Conservation (phyloP, 2,329 filamentous ascomycete species). For the Aureobasidium pullulans region DNA sequence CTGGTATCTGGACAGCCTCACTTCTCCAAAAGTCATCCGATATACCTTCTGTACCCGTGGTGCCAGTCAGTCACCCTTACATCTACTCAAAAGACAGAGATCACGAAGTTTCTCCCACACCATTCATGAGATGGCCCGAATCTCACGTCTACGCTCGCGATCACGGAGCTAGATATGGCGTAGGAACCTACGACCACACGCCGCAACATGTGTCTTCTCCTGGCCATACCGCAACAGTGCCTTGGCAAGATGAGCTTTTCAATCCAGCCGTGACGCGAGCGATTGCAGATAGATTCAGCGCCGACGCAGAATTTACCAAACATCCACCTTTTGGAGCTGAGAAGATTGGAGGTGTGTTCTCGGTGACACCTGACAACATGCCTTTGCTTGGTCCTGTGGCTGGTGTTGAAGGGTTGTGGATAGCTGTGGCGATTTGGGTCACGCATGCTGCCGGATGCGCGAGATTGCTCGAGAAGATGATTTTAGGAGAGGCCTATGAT, state of each 20-base stretch:
- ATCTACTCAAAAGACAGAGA: constrained; percentile 22
- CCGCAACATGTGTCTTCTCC: constrained; percentile 20
- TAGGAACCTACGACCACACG: constrained; percentile 29
- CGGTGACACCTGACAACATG: constrained; percentile 30
- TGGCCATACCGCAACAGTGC: constrained; percentile 20
- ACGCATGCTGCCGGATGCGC: constrained; percentile 30
- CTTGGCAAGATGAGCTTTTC: background rate
- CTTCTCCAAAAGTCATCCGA: background rate
- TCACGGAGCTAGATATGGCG: constrained; percentile 27
- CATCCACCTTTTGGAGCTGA: background rate
- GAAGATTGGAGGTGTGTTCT: constrained; percentile 27
- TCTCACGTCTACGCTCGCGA: constrained; percentile 30
- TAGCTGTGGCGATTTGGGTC: constrained; percentile 31
- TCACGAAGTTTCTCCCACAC: constrained; percentile 10
- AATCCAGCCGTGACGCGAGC: background rate
- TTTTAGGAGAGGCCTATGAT: background rate
- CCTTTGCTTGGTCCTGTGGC: constrained; percentile 27
- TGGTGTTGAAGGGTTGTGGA: constrained; percentile 22
- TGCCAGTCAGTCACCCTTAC: constrained; percentile 32
- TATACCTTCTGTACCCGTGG: constrained; percentile 25
- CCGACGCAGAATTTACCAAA: background rate
- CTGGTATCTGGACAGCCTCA: constrained; percentile 26
- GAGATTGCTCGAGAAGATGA: constrained; percentile 20
- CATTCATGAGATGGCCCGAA: constrained; percentile 32
- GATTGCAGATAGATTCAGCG: background rate